Percentiles rank a stretch among this genome's conserved stretches.
Evolutionary conservation across 2,329 filamentous ascomycete genomes (phyloP).

Genomic region (Fusarium oligoseptatum): DNA sequence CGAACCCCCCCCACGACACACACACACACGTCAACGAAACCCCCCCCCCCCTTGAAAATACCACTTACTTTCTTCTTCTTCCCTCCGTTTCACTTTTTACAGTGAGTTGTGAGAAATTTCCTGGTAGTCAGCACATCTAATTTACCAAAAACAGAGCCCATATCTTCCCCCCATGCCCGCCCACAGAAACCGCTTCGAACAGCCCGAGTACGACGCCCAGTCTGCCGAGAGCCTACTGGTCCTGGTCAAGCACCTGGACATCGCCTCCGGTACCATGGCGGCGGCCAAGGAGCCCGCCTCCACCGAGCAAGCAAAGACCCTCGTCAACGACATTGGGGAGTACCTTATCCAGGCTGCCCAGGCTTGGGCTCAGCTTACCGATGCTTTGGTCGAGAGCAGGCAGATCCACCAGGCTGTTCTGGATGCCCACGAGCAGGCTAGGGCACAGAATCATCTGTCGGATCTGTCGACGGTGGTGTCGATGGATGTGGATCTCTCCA

Average conservation of each 20-base stretch:
- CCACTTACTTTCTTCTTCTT: neutral
- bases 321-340: slow-evolving; percentile 53
- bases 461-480: slow-evolving; percentile 48
- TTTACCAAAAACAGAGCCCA: neutral
- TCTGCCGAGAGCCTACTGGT: slow-evolving; percentile 26
- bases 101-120: neutral
- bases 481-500: slow-evolving; percentile 48
- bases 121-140: neutral
- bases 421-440: slow-evolving; percentile 48
- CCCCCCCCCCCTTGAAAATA: neutral
- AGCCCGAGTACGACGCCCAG: slow-evolving; percentile 24
- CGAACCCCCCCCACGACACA: neutral
- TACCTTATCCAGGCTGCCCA: slow-evolving; percentile 51
- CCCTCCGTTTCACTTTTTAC: neutral
- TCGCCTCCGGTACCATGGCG: slow-evolving; percentile 22
- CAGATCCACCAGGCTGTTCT: slow-evolving; percentile 48
- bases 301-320: slow-evolving; percentile 32
- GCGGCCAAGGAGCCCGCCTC: slow-evolving; percentile 30
- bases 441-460: slow-evolving; percentile 42
- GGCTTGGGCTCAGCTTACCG: slow-evolving; percentile 50
- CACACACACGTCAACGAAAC: neutral
- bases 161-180: slow-evolving; percentile 19
- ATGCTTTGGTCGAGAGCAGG: slow-evolving; percentile 48
- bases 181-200: slow-evolving; percentile 6
- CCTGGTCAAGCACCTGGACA: slow-evolving; percentile 27